A percentile compares a stretch with the other conserved stretches of the same genome.
These are phyloP conservation scores for Durusdinium trenchii DNA, from an alignment of 73 alveolate species.

Conservation along the genomic window DNA sequence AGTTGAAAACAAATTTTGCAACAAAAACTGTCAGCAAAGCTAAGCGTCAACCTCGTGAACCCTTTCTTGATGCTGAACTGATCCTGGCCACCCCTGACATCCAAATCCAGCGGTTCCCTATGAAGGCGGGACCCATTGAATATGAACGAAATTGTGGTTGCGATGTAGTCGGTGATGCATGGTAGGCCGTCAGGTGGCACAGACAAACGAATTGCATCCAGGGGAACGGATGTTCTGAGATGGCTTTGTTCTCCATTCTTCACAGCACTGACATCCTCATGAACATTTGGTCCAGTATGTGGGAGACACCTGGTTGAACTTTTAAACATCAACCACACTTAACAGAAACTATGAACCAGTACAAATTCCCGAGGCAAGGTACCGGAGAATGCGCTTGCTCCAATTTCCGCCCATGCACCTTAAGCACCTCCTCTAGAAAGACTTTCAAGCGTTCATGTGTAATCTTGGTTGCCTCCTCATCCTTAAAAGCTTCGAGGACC, in stretches of 20 bases:
- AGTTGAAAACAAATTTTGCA: not conserved
- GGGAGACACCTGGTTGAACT: too few relatives aligned
- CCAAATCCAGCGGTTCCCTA: slow-evolving; percentile 22
- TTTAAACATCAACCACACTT: not conserved
- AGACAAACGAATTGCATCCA: not conserved
- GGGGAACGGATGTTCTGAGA: not conserved
- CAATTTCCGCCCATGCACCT: not conserved
- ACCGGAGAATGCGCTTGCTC: not conserved
- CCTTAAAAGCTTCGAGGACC: not conserved
- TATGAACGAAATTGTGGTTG: not conserved
- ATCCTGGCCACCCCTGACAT: not conserved
- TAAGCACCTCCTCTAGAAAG: not conserved
- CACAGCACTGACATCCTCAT: not conserved
- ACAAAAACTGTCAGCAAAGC: not conserved
- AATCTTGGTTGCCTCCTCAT: not conserved
- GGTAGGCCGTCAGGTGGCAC: not conserved
- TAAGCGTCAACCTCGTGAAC: not conserved
- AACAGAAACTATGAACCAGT: not conserved
- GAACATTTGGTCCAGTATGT: too few relatives aligned
- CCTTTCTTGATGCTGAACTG: not conserved
- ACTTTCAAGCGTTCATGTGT: not conserved
- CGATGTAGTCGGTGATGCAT: not conserved
- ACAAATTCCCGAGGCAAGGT: not conserved
- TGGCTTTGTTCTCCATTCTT: not conserved
- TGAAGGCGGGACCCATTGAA: not conserved